These are phyloP conservation scores for Neurospora tetrasperma DNA, from an alignment of 495 filamentous ascomycete species.

Conservation along the genomic window DNA sequence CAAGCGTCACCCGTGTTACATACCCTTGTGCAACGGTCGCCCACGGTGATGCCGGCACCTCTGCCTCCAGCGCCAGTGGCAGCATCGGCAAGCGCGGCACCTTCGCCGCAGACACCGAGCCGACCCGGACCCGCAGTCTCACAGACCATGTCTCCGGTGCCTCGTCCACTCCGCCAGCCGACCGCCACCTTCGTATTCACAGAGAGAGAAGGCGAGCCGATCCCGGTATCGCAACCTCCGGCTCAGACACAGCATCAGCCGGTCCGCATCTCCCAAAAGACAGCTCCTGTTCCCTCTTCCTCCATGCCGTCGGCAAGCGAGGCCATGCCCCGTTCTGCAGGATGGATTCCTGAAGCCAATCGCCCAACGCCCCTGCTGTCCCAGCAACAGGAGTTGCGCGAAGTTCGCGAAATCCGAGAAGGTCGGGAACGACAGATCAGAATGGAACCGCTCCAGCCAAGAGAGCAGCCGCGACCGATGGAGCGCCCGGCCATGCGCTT, in stretches of 20 bases:
- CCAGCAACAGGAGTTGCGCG: conserved; percentile 11
- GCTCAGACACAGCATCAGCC: conserved; percentile 3
- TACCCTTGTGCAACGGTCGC: conserved; percentile 12
- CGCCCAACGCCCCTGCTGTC: conserved; percentile 13
- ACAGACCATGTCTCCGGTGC: conserved; percentile 30
- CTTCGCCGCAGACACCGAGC: conserved; percentile 1
- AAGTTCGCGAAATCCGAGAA: conserved; percentile 10
- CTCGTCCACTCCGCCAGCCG: conserved; percentile 29
- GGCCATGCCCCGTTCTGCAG: conserved; percentile 12
- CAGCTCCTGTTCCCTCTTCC: conserved; percentile 7
- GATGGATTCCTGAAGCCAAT: conserved; percentile 13
- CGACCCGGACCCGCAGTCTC: conserved; percentile 11
- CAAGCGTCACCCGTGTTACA: conserved; percentile 21
- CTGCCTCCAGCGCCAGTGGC: conserved; percentile 4
- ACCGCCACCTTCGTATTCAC: conserved; percentile 19
- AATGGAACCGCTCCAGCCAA: conserved; percentile 13
- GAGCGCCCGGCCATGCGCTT: conserved; percentile 26
- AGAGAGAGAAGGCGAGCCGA: conserved; percentile 20
- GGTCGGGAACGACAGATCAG: conserved; percentile 20
- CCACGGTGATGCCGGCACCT: conserved; percentile 8
- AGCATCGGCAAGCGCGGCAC: conserved; percentile 4
- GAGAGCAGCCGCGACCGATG: conserved; percentile 21
- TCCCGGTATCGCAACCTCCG: conserved; percentile 2
- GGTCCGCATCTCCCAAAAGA: conserved; percentile 20
- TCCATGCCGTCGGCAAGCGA: conserved; percentile 16